A percentile compares a stretch with the other conserved stretches of the same genome.
phyloP scores from a whole-genome alignment of 1,284 basidiomycete species.

The Mycosarcoma mackinlayi region DNA sequence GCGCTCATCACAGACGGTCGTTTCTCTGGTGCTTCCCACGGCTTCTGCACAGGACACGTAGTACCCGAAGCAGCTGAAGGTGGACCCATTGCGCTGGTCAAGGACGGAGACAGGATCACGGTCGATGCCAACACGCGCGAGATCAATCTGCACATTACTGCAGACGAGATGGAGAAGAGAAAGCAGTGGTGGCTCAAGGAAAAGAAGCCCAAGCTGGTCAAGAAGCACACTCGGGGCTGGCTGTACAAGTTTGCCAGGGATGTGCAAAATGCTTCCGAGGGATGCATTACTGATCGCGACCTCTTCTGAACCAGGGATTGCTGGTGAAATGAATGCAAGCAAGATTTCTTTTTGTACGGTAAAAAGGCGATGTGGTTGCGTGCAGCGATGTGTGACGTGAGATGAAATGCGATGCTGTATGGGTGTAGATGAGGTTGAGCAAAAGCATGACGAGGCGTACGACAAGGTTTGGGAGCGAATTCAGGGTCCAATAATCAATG shows the following conservation, averaged over 20 bases:
- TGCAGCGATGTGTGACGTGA: too few relatives aligned
- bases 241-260: conserved; percentile 50
- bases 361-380: too few relatives aligned
- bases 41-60: conserved; percentile 89
- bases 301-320: too few relatives aligned
- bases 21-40: conserved; percentile 82
- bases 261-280: conserved; percentile 49
- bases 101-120: conserved; percentile 85
- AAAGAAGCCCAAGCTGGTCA: conserved; percentile 28
- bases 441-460: too few relatives aligned
- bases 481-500: too few relatives aligned
- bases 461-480: too few relatives aligned
- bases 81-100: conserved; percentile 87
- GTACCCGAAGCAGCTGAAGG: conserved; percentile 91
- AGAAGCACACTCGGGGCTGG: conserved; percentile 48
- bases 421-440: too few relatives aligned
- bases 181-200: conserved; percentile 40
- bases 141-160: conserved; percentile 50
- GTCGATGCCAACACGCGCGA: conserved; percentile 73
- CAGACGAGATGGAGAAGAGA: conserved; percentile 23
- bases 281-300: conserved; percentile 47
- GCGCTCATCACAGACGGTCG: conserved; percentile 95
- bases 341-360: not conserved
- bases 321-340: not conserved
- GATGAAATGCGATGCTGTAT: too few relatives aligned